A percentile compares a stretch with the other conserved stretches of the same genome.
phyloP scores from a whole-genome alignment of 805 yeast genomes.

The Metschnikowia colocasiae region DNA sequence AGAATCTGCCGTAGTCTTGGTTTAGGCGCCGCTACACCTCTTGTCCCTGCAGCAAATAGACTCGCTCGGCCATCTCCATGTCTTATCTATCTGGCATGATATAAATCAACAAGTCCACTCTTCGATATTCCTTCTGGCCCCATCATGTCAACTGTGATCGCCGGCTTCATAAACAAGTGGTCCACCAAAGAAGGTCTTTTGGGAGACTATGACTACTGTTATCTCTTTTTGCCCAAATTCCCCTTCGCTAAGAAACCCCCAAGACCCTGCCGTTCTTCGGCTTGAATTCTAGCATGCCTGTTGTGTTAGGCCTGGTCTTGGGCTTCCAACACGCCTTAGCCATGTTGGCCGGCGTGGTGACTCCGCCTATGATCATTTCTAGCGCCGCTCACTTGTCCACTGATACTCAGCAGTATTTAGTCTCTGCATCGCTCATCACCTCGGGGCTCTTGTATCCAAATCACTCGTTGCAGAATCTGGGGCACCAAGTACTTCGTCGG shows the following conservation, averaged over 20 bases:
- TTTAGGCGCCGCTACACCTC: no score
- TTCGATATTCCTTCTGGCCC: neutral
- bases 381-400: conserved; percentile 7
- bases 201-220: conserved; percentile 13
- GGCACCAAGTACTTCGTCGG: conserved; percentile 10
- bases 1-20: neutral
- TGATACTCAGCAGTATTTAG: conserved; percentile 9
- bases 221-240: conserved; percentile 11
- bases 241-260: conserved; percentile 11
- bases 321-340: conserved; percentile 16
- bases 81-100: neutral
- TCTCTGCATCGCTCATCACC: conserved; percentile 11
- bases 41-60: neutral
- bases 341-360: conserved; percentile 15
- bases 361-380: conserved; percentile 13
- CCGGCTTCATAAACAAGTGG: conserved; percentile 5
- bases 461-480: conserved; percentile 10
- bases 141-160: neutral
- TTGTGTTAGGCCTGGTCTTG: conserved; percentile 10
- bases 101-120: neutral
- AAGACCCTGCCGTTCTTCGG: conserved; percentile 13
- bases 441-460: conserved; percentile 11
- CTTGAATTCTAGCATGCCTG: conserved; percentile 13
- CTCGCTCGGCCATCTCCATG: neutral
- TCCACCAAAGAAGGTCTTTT: conserved; percentile 11